phyloP scores from a whole-genome alignment of 495 filamentous ascomycete species.

The Talaromyces wortmannii region DNA sequence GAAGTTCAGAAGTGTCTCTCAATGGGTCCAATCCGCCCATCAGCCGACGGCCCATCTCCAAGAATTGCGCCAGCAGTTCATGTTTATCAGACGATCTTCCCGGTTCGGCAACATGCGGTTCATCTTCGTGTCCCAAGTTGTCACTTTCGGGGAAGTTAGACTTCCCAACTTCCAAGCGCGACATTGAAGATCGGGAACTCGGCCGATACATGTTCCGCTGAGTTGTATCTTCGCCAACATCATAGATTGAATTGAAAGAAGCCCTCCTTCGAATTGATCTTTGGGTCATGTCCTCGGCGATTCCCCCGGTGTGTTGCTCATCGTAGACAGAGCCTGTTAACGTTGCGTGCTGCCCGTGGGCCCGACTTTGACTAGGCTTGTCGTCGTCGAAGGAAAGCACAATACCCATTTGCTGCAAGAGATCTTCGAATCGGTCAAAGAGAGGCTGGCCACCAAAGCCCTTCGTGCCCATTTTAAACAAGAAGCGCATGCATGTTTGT shows the following conservation, averaged over 20 bases:
- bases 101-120: conserved; percentile 10
- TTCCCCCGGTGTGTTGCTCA: not conserved
- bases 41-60: conserved; percentile 35
- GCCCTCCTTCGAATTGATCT: conserved; percentile 39
- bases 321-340: not conserved
- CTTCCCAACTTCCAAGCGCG: conserved; percentile 33
- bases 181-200: conserved; percentile 43
- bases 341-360: not conserved
- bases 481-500: conserved; percentile 64
- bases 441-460: conserved; percentile 38
- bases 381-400: conserved; percentile 52
- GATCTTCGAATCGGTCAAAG: conserved; percentile 58
- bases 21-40: conserved; percentile 27
- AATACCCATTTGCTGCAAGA: conserved; percentile 61
- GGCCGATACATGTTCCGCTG: conserved; percentile 30
- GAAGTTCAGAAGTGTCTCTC: conserved; percentile 2
- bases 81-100: conserved; percentile 28
- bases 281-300: conserved; percentile 8
- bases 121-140: conserved; percentile 20
- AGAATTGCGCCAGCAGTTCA: conserved; percentile 35
- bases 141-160: conserved; percentile 15
- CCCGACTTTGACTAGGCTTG: conserved; percentile 5
- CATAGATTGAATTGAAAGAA: conserved; percentile 51
- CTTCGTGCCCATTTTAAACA: conserved; percentile 72
- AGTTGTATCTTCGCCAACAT: conserved; percentile 43